Evolutionary conservation across 768 basidiomycete genomes (phyloP).

Genomic region (Hortiboletus campestris): DNA sequence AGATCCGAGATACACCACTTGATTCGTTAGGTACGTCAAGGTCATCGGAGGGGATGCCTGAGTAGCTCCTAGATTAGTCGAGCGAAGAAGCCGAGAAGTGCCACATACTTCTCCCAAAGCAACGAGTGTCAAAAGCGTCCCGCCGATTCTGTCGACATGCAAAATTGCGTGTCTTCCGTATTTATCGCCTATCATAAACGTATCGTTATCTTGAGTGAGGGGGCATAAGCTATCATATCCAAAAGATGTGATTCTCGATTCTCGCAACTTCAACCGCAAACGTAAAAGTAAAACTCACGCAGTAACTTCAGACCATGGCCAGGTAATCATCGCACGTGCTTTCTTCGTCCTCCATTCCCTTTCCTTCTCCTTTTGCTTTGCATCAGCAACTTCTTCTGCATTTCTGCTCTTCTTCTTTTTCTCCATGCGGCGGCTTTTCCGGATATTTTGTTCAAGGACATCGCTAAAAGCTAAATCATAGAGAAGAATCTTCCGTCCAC

Average conservation of each 20-base stretch:
- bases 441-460: slow-evolving; percentile 49
- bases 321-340: slow-evolving; percentile 54
- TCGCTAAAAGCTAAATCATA: slow-evolving; percentile 54
- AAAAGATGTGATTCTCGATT: not conserved
- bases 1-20: slow-evolving; percentile 76
- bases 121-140: slow-evolving; percentile 45
- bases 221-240: slow-evolving; percentile 45
- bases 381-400: slow-evolving; percentile 40
- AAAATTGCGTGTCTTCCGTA: slow-evolving; percentile 72
- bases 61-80: not conserved
- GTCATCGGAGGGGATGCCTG: slow-evolving; percentile 72
- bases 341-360: slow-evolving; percentile 54
- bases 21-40: slow-evolving; percentile 68
- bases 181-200: slow-evolving; percentile 64
- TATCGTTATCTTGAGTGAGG: slow-evolving; percentile 44
- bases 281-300: slow-evolving; percentile 46
- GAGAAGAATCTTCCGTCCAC: slow-evolving; percentile 61
- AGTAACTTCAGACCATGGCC: slow-evolving; percentile 75
- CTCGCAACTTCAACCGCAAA: not conserved
- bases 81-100: not conserved
- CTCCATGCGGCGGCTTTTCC: slow-evolving; percentile 53
- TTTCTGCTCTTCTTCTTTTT: slow-evolving; percentile 49
- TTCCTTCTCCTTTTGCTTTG: slow-evolving; percentile 57
- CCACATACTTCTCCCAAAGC: slow-evolving; percentile 69
- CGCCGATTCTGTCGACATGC: slow-evolving; percentile 45